Percentiles rank a stretch among this genome's conserved stretches.
Conservation (phyloP, 495 filamentous ascomycete genomes). For the Chaetomium cochliodes region DNA sequence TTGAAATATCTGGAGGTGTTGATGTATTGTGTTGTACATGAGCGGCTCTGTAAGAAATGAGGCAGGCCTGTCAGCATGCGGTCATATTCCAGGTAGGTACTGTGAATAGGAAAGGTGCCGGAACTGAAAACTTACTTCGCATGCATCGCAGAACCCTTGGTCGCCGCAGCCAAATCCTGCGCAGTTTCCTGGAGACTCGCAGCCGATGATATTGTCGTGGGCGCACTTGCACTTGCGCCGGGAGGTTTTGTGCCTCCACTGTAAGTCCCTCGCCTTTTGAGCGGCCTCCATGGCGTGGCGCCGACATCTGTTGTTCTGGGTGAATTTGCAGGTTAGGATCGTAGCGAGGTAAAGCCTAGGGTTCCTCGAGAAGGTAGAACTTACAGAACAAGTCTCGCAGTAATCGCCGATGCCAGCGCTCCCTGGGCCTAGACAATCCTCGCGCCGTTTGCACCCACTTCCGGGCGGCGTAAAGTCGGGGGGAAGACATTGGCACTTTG, state of each 20-base stretch:
- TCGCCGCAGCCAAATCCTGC: not conserved
- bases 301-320: not conserved
- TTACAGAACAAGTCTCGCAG: not conserved
- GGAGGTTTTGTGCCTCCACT: not conserved
- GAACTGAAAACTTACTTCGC: not conserved
- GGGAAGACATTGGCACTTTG: not conserved
- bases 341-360: not conserved
- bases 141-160: not conserved
- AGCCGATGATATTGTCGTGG: not conserved
- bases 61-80: not conserved
- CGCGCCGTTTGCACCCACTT: not conserved
- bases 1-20: not conserved
- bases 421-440: not conserved
- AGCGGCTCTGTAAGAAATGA: not conserved
- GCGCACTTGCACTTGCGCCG: not conserved
- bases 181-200: not conserved
- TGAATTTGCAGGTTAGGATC: not conserved
- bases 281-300: not conserved
- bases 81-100: not conserved
- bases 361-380: not conserved
- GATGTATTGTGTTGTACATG: not conserved
- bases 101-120: too few relatives aligned
- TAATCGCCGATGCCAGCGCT: not conserved
- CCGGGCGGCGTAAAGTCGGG: not conserved
- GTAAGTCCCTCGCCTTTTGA: not conserved